These are phyloP conservation scores for Triticum timopheevii DNA, from an alignment of 176 grass and related monocot species.

Conservation along the genomic window DNA sequence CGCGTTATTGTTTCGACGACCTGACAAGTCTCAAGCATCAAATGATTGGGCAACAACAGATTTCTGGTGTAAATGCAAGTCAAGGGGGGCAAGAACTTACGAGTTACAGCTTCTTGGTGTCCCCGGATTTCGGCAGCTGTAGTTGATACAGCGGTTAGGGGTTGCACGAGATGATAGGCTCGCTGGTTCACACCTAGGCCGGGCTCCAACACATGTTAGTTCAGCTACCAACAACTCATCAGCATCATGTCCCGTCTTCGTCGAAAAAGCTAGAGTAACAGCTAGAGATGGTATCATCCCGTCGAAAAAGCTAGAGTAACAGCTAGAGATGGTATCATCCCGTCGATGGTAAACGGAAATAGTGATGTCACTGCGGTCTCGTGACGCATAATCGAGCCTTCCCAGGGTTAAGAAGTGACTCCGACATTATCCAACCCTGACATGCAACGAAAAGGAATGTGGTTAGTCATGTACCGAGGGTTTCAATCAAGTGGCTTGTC, in stretches of 20 bases:
- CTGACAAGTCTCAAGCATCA: not conserved
- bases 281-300: constrained; percentile 2
- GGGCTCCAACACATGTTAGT: constrained; percentile 35
- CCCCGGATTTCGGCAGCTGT: constrained; percentile 21
- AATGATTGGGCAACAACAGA: not conserved
- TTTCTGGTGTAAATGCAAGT: not conserved
- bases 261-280: constrained; percentile 15
- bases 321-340: constrained; percentile 4
- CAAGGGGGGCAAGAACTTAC: not conserved
- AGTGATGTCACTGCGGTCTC: constrained; percentile 52
- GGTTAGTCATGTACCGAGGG: constrained; percentile 11
- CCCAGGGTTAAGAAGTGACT: constrained; percentile 80
- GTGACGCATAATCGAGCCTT: constrained; percentile 51
- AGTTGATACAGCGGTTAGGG: not conserved
- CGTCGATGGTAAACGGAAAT: not conserved
- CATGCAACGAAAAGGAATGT: constrained; percentile 20
- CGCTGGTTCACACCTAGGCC: constrained; percentile 19
- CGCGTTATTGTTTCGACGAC: not conserved
- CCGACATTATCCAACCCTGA: constrained; percentile 96
- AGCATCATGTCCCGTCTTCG: constrained; percentile 20
- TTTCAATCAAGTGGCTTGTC: not conserved
- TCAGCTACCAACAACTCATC: constrained; percentile 35
- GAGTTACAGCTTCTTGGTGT: not conserved
- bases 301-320: constrained; percentile 1
- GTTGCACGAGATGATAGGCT: not conserved